Evolutionary conservation across 1,284 basidiomycete genomes (phyloP).

Genomic region (Cryptococcus wingfieldii): DNA sequence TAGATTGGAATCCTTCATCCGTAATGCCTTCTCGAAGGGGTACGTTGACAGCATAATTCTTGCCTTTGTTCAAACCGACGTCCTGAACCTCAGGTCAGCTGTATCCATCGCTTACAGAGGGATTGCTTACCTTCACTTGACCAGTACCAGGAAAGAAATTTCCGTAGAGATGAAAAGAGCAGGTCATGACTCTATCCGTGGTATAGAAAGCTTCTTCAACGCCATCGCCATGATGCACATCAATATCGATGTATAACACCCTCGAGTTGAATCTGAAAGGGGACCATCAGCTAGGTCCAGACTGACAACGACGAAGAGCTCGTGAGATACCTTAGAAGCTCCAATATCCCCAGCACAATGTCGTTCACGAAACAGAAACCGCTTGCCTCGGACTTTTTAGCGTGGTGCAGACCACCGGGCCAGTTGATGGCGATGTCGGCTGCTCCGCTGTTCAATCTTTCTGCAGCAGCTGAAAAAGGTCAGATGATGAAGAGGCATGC

Average conservation of each 20-base stretch:
- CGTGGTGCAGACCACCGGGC: slow-evolving; percentile 96
- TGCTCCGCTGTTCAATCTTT: slow-evolving; percentile 71
- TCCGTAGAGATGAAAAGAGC: slow-evolving; percentile 91
- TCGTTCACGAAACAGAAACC: slow-evolving; percentile 98
- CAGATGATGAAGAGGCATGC: background rate
- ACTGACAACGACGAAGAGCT: background rate
- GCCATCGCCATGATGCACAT: slow-evolving; percentile 98
- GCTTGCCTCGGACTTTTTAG: slow-evolving; percentile 92
- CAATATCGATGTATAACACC: slow-evolving; percentile 95
- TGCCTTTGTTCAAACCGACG: slow-evolving; percentile 76
- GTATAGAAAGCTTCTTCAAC: slow-evolving; percentile 99
- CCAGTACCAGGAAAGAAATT: slow-evolving; percentile 97
- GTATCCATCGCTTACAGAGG: background rate
- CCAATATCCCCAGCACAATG: slow-evolving; percentile 75
- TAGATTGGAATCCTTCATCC: slow-evolving; percentile 65
- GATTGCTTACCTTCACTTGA: slow-evolving; percentile 55
- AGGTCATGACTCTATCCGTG: slow-evolving; percentile 93
- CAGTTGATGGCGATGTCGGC: slow-evolving; percentile 94
- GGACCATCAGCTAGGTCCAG: background rate
- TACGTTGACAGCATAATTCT: slow-evolving; percentile 86
- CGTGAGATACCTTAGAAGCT: slow-evolving; percentile 65
- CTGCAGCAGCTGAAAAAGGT: slow-evolving; percentile 63
- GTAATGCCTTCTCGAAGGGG: slow-evolving; percentile 91
- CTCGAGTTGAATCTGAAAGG: slow-evolving; percentile 59
- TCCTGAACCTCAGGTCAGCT: slow-evolving; percentile 53